These are phyloP conservation scores for Penicillium pulvis DNA, from an alignment of 495 filamentous ascomycete genomes.

Conservation along the genomic window DNA sequence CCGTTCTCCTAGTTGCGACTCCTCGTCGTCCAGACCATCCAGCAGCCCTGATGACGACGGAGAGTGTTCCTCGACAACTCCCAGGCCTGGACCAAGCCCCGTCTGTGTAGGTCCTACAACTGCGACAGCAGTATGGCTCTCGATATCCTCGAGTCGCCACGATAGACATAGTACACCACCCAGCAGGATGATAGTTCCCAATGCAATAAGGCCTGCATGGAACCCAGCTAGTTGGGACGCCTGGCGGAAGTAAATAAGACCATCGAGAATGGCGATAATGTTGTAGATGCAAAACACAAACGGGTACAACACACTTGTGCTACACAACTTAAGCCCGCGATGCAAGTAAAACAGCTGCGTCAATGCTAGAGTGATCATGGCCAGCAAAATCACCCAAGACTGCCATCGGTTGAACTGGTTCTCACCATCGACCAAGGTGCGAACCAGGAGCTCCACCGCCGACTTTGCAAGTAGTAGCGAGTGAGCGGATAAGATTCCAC, in stretches of 20 bases:
- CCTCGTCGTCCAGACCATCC: conserved; percentile 36
- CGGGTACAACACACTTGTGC: conserved; percentile 94
- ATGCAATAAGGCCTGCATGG: conserved; percentile 78
- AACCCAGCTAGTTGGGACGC: conserved; percentile 72
- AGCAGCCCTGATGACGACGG: conserved; percentile 25
- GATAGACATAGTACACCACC: conserved; percentile 87
- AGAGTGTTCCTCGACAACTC: conserved; percentile 40
- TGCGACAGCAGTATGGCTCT: conserved; percentile 53
- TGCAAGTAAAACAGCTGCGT: conserved; percentile 95
- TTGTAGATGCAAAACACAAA: conserved; percentile 99
- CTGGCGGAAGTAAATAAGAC: conserved; percentile 95
- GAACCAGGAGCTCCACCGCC: conserved; percentile 93
- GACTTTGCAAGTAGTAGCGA: conserved; percentile 93
- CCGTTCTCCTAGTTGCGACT: conserved; percentile 37
- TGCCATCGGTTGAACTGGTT: conserved; percentile 99
- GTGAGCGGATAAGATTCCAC: conserved; percentile 93
- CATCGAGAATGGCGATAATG: conserved; percentile 97
- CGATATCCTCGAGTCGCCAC: conserved; percentile 83
- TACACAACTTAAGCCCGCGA: conserved; percentile 88
- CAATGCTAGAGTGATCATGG: conserved; percentile 79
- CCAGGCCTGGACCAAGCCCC: conserved; percentile 47
- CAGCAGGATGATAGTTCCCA: conserved; percentile 86
- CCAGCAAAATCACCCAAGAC: conserved; percentile 90
- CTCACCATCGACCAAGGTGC: conserved; percentile 79
- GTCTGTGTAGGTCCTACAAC: conserved; percentile 42